A percentile compares a stretch with the other conserved stretches of the same genome.
These are phyloP conservation scores for Penicillium griseofulvum DNA, from an alignment of 2,329 filamentous ascomycete genomes.

Conservation along the genomic window DNA sequence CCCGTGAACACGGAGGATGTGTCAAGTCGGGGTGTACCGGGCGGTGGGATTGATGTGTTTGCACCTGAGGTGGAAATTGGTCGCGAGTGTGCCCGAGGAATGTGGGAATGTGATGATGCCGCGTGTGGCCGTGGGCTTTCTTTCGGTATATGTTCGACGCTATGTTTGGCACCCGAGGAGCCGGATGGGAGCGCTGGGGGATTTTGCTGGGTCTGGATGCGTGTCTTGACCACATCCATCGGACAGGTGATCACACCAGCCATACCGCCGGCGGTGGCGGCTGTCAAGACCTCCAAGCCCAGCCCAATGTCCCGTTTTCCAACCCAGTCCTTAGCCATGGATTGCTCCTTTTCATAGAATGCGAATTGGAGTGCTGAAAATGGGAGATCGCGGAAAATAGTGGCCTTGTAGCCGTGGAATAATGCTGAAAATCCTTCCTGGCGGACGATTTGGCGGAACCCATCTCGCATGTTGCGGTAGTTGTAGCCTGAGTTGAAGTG, in stretches of 20 bases:
- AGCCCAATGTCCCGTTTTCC: slow-evolving; percentile 81
- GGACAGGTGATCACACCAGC: slow-evolving; percentile 94
- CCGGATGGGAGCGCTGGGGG: slow-evolving; percentile 38
- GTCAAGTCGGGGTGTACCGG: slow-evolving; percentile 75
- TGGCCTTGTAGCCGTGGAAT: slow-evolving; percentile 97
- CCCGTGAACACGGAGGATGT: slow-evolving; percentile 88
- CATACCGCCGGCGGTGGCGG: slow-evolving; percentile 83
- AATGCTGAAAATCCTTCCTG: slow-evolving; percentile 80
- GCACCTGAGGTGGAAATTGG: slow-evolving; percentile 87
- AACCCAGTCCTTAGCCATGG: slow-evolving; percentile 74
- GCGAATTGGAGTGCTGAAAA: slow-evolving; percentile 97
- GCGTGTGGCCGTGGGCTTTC: slow-evolving; percentile 30
- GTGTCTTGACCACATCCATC: slow-evolving; percentile 94
- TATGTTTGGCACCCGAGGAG: slow-evolving; percentile 28
- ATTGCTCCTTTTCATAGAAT: slow-evolving; percentile 94
- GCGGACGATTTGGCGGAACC: slow-evolving; percentile 77
- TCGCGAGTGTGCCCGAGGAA: slow-evolving; percentile 56
- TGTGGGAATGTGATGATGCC: slow-evolving; percentile 19
- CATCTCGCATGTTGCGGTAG: slow-evolving; percentile 81
- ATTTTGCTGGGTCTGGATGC: slow-evolving; percentile 87
- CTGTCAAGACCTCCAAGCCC: slow-evolving; percentile 81
- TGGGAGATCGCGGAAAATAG: slow-evolving; percentile 86
- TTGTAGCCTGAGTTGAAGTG: slow-evolving; percentile 94
- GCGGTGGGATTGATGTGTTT: slow-evolving; percentile 74
- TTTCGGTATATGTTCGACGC: slow-evolving; percentile 27